Evolutionary conservation across 768 basidiomycete genomes (phyloP), one percentile per base, ranked within the genome.

Genomic region (Suillus ampliporus): DNA sequence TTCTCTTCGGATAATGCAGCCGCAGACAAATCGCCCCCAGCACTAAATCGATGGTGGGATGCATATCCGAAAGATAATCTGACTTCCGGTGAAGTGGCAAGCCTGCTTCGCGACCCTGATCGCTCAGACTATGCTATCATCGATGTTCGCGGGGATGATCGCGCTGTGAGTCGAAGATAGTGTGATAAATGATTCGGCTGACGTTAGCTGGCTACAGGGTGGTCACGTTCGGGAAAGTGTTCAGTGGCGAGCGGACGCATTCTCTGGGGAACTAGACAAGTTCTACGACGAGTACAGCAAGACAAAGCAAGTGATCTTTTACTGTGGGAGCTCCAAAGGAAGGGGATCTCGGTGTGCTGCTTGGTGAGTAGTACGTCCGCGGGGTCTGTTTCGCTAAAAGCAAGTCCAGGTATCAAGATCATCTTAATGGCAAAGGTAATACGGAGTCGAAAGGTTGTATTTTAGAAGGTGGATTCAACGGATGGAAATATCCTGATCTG

Each of bases 261-360:
- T 88, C 67, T 78, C 81, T 53, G 77, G 82, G 53, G 74, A 81
- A 40, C 71, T 84, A 13, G 73, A 78, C 1, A 43, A 50, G 13
- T 82, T 86, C 66, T 76, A 80, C 34, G 75, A 81, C 31, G 73
- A 76, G 57, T 79, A 82, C 65, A 74, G 74, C 56, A 67, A 76
- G 26, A 80, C 76, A 0, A 66, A 73, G 11, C 72, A 74, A 14
- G 83, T 87, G 10, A 78, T 87, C 8, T 87, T 87, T 62, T 86
- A 86, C 61, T 87, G 84, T 60, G 73, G 77, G 44, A 82, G 82
- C 65, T 85, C 83, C 1, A 74, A 76, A 46, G 85, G 84, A 19
- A 75, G 86, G 34, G 85, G 77, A 1, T 84, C 85, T 17, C 76
- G 86, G 14, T 84, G 82, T 71, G 85, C 84, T 21, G 81, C 79